Percentiles rank a stretch among this genome's conserved stretches.
Conservation (phyloP, 257 asterid species). For the Ehretia macrophylla region DNA sequence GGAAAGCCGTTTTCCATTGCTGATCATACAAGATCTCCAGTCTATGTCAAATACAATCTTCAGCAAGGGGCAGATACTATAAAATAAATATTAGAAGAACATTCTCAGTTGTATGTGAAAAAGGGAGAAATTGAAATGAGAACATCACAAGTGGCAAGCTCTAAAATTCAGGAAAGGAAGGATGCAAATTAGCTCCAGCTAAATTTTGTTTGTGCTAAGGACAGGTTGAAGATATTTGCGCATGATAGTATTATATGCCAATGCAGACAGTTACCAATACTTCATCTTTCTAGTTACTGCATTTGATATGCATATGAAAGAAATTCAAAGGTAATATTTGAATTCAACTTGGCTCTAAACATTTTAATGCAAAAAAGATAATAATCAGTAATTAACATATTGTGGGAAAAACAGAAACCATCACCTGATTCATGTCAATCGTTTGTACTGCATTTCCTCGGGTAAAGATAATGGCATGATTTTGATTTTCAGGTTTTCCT, state of each 20-base stretch:
- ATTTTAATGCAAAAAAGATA: too few relatives aligned
- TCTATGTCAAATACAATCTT: neutral
- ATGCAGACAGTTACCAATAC: neutral
- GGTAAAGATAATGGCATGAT: slow-evolving; percentile 89
- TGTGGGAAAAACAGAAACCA: too few relatives aligned
- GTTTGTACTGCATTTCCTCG: slow-evolving; percentile 98
- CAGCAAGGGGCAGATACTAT: neutral
- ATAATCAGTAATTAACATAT: neutral
- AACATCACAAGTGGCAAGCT: neutral
- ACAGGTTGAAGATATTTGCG: neutral
- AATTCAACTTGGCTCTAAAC: too few relatives aligned
- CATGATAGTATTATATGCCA: neutral
- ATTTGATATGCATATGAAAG: too few relatives aligned
- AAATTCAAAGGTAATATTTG: too few relatives aligned
- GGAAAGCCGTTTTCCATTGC: neutral
- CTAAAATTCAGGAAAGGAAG: neutral
- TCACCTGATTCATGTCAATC: slow-evolving; percentile 99
- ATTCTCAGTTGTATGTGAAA: neutral
- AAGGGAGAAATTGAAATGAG: too few relatives aligned
- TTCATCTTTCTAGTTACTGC: neutral
- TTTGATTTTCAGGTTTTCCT: slow-evolving; percentile 99
- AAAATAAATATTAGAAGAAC: neutral
- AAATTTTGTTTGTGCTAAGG: too few relatives aligned
- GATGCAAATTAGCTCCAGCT: neutral
- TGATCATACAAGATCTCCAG: neutral